Percentiles rank a stretch among this genome's conserved stretches.
These are phyloP conservation scores for Phytophthora meadii DNA, from an alignment of 352 stramenopile genomes.

Conservation along the genomic window DNA sequence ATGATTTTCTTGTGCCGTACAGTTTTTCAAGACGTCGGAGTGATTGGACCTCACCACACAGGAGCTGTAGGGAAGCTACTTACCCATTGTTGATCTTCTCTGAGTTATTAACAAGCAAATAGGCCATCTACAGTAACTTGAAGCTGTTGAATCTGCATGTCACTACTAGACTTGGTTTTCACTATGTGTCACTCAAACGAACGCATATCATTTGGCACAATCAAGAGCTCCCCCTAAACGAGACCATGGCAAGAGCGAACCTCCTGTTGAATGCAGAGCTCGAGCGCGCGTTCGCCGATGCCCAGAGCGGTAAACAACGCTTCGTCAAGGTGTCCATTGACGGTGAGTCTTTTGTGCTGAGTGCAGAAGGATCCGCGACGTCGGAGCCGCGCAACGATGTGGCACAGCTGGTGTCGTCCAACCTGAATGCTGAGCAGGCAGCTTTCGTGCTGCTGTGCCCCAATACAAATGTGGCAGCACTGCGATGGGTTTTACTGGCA, in stretches of 20 bases:
- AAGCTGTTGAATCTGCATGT: conserved; percentile 9
- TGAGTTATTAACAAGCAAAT: conserved; percentile 26
- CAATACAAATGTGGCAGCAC: conserved; percentile 70
- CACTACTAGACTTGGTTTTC: conserved; percentile 1
- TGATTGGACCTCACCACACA: conserved; percentile 14
- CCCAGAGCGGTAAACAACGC: conserved; percentile 71
- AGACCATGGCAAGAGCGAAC: conserved; percentile 69
- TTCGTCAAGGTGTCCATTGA: conserved; percentile 76
- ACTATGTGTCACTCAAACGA: background rate
- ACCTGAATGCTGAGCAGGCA: conserved; percentile 50
- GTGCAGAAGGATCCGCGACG: conserved; percentile 45
- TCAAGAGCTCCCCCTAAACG: conserved; percentile 12
- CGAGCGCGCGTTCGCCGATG: conserved; percentile 72
- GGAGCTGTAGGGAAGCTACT: conserved; percentile 22
- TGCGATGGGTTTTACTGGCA: conserved; percentile 82
- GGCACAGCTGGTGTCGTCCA: conserved; percentile 31
- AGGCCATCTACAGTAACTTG: conserved; percentile 17
- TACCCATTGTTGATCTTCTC: conserved; percentile 30
- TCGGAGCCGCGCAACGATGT: conserved; percentile 55
- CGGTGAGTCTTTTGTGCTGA: conserved; percentile 68
- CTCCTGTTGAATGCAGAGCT: conserved; percentile 68
- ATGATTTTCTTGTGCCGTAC: conserved; percentile 8
- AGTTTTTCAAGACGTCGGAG: conserved; percentile 57
- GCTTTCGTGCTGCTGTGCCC: conserved; percentile 81
- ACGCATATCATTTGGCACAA: conserved; percentile 16